Conservation (phyloP, 305 asterid genomes). For the Rubia balearica region DNA sequence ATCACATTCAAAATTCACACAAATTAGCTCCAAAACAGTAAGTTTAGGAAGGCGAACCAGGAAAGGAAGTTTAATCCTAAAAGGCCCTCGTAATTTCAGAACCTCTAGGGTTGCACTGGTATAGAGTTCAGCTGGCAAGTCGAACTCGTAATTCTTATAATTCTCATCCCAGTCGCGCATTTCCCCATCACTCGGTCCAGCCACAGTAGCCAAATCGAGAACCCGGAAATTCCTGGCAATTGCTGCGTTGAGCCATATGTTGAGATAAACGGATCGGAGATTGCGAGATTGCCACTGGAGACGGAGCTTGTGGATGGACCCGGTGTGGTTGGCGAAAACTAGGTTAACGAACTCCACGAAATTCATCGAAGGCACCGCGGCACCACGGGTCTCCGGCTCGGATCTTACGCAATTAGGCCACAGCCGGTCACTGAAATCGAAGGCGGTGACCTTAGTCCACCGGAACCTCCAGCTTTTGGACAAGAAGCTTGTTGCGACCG, state of each 20-base stretch:
- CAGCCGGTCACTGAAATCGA: neutral
- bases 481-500: neutral
- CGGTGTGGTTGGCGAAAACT: constrained; percentile 23
- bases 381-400: neutral
- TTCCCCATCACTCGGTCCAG: no score
- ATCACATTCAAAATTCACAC: neutral
- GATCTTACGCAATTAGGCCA: neutral
- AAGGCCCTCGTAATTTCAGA: neutral
- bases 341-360: no score
- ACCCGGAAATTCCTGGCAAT: neutral
- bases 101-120: neutral
- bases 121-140: neutral
- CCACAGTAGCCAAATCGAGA: neutral
- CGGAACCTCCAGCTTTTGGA: neutral
- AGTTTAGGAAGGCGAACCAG: neutral
- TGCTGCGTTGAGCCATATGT: neutral
- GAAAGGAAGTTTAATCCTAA: neutral
- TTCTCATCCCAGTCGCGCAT: neutral
- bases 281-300: neutral
- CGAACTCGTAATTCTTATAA: neutral
- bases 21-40: neutral
- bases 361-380: neutral
- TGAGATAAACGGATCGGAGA: neutral
- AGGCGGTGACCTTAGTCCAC: neutral
- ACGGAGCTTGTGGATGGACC: neutral